These are phyloP conservation scores for Fusarium sp. DNA, from an alignment of 2,329 filamentous ascomycete species.

Conservation along the genomic window DNA sequence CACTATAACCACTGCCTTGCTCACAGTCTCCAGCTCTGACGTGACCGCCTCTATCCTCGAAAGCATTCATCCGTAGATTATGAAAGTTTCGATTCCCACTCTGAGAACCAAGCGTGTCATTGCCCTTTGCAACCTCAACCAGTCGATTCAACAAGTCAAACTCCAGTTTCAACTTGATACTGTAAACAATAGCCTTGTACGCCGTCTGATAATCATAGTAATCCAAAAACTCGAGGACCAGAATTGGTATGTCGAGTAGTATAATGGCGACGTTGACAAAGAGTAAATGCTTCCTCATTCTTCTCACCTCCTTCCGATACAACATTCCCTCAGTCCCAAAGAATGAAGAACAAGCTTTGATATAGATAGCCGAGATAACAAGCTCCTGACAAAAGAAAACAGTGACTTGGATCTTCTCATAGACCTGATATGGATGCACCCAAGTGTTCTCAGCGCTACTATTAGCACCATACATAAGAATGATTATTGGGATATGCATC, in stretches of 20 bases:
- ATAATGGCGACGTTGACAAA: conserved; percentile 58
- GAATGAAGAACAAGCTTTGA: conserved; percentile 43
- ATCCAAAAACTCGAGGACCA: conserved; percentile 55
- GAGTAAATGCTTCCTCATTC: conserved; percentile 53
- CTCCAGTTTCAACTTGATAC: conserved; percentile 54
- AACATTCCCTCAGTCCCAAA: conserved; percentile 15
- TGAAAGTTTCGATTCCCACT: background rate
- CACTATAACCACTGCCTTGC: accelerated
- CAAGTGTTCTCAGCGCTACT: conserved; percentile 42
- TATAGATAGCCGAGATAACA: conserved; percentile 65
- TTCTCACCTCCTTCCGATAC: background rate
- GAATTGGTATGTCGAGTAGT: conserved; percentile 52
- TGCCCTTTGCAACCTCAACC: conserved; percentile 16
- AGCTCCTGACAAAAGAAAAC: conserved; percentile 67
- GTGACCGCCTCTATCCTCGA: background rate
- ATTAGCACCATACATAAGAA: conserved; percentile 68
- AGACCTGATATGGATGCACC: conserved; percentile 54
- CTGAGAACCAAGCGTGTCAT: background rate
- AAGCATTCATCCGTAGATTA: background rate
- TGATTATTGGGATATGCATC: conserved; percentile 64
- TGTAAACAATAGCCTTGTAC: conserved; percentile 49
- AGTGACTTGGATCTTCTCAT: conserved; percentile 67
- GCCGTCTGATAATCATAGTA: conserved; percentile 44
- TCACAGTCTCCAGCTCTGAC: background rate
- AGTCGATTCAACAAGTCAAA: conserved; percentile 52